Percentiles rank a stretch among this genome's conserved stretches.
Conservation (phyloP, 202 grass and related monocot genomes). For the Carex arenaria region DNA sequence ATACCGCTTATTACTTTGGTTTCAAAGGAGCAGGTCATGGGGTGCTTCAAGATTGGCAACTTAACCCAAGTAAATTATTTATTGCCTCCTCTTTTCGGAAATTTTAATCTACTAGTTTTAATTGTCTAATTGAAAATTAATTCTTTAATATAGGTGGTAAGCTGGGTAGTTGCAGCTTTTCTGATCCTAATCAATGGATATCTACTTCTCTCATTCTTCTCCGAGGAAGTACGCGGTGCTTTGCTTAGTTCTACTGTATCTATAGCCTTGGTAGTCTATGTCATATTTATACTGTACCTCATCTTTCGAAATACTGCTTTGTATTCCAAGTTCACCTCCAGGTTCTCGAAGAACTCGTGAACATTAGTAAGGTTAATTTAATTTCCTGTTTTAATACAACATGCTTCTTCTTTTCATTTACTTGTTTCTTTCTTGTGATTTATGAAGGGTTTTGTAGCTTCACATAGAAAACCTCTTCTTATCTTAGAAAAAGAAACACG, state of each 20-base stretch:
- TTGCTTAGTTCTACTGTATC: slow-evolving; percentile 65
- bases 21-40: slow-evolving; percentile 90
- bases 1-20: slow-evolving; percentile 90
- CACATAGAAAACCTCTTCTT: background rate
- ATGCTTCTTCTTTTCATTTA: background rate
- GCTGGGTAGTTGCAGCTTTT: slow-evolving; percentile 69
- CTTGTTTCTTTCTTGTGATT: background rate
- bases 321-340: slow-evolving; percentile 39
- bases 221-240: slow-evolving; percentile 51
- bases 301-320: slow-evolving; percentile 44
- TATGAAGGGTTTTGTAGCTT: background rate
- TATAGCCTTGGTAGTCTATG: slow-evolving; percentile 42
- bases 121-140: background rate
- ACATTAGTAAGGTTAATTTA: slow-evolving; percentile 3
- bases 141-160: slow-evolving; percentile 54
- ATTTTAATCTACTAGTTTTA: slow-evolving; percentile 11
- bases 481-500: background rate
- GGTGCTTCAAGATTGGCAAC: slow-evolving; percentile 61
- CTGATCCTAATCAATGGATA: slow-evolving; percentile 94
- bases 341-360: slow-evolving; percentile 49
- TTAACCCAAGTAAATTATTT: slow-evolving; percentile 68
- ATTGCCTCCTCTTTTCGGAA: slow-evolving; percentile 4
- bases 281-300: slow-evolving; percentile 74
- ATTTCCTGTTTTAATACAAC: background rate
- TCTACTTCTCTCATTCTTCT: slow-evolving; percentile 83